Base-by-base conservation (phyloP, 2,329 filamentous ascomycete genomes). In the Xylariaceae sp. region DNA sequence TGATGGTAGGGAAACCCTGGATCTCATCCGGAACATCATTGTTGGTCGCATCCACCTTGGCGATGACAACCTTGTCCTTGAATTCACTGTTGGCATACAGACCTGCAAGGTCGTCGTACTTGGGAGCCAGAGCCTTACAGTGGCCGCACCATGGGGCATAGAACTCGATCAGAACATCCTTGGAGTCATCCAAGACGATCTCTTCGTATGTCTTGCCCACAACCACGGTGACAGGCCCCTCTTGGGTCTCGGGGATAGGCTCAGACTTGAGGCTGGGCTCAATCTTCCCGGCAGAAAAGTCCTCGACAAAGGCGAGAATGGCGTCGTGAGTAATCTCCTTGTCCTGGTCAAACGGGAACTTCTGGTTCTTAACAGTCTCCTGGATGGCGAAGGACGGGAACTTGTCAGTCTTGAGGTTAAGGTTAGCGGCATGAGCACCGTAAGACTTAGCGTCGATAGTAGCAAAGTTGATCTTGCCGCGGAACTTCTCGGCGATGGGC, bases 131-230 rank as follows among this genome's bases (percentile, higher is more conserved):
- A 76, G 87, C 93, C 86, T 98, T 98, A 91, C 95, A 99, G 86
- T 99, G 95, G 68, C 95, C 95, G 75, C 95, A 99, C 95, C 95
- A 99, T 63, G 95, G 95, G 57, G 95, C 95, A 81, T 99, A 99
- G 82, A 96, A 98, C 82, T 99, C 95, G 63, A 99, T 79, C 65
- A 99, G 85, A 57, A 99, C 95, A 76, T 99, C 95, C 89, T 98
- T 98, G 73, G 88, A 83, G 76, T 96, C 89, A 73, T 99, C 89
- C 53, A 97, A 84, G 70, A 99, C 93, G 66, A 98, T 79, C 7
- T 96, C 84, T 63, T 96, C 83, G 84, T 97, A 99, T 80, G 85
- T 93, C 81, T 96, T 90, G 74, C 93, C 95, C 56, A 99, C 95
- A 56, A 99, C 84, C 59, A 96, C 83, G 59, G 87, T 88, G 70